Evolutionary conservation across 139 green algal species (phyloP), one percentile per base, ranked within the genome.

Genomic region (Chlorella ohadii): DNA sequence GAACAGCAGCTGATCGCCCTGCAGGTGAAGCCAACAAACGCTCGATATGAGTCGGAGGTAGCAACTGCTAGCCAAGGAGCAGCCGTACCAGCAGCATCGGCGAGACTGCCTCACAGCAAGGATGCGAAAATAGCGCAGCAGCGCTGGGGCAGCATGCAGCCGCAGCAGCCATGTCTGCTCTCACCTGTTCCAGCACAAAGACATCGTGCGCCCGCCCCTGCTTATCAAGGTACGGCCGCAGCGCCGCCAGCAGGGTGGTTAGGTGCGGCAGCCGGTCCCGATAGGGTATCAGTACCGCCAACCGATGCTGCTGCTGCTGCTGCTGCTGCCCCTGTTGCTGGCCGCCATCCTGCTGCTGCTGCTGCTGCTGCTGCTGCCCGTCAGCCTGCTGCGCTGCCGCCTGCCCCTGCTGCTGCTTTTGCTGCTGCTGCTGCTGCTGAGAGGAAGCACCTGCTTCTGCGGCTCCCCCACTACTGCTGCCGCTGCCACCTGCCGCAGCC

Each of bases 281-380:
- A 74, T 90, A 88, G 0, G 87, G 87, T 31, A 90, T 77, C 6
- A 90, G 31, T 27, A 90, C 84, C 13, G 87, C 87, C 68, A 90
- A 36, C 34, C 80, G 87, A 59, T 90, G 87, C 44, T 80, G 33
- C 38, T 59, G 72, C 16, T 38, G 47, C 47, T 23, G 47, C 72
- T 64, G 72, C 72, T 72, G 76, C 59, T 70, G 75, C 34, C 71
- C 56, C 55, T 33, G 56, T 33, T 56, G 41, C 23, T 66, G 72
- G 15, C 44, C 55, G 13, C 19, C 67, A 7, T 15, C 34, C 44
- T 81, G 75, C 57, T 68, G 55, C n/a, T 64, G 72, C 72, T 27
- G 57, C 34, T 47, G 56, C n/a, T 41, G 76, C 57, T 19, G n/a
- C 22, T 56, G 55, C 31, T 7, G 2, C 31, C 1, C 19, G 33